Evolutionary conservation across 768 basidiomycete genomes (phyloP), one percentile per base, ranked within the genome.

Genomic region (Pleurotus sapidus): DNA sequence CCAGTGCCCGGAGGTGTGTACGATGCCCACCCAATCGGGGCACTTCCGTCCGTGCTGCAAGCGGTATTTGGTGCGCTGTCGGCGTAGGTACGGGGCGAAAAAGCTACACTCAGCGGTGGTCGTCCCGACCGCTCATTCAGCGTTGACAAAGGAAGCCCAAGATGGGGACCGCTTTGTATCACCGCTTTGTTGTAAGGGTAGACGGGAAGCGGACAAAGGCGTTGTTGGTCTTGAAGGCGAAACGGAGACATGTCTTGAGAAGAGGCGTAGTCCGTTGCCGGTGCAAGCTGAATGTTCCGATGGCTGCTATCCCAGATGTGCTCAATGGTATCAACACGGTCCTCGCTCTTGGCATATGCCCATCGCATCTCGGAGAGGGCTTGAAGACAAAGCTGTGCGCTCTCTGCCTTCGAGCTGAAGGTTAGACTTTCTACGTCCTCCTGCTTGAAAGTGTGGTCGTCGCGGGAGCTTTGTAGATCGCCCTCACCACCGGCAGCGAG

Each of bases 331-430:
- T 84, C 83, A 64, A 85, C 82, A 38, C 84, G 77, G 64, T 93
- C 91, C 59, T 88, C 85, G 57, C 82, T 86, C 66, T 85, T 87
- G 5, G 87, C 87, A 68, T 82, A 88, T 4, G 78, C 81, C 94
- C 94, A 97, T 9, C 84, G 82, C 82, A 95, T 89, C 65, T 90
- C 84, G 3, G 81, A 69, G n/a, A 96, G 78, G 7, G 92, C 93
- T 4, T 80, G 76, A 3, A 95, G 73, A 65, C 91, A 95, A 8
- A 84, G 69, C 25, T 72, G 69, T 34, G 80, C 74, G 11, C 73
- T 76, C 24, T 84, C 82, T 51, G 81, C 79, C 4, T 71, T 65
- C 17, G 72, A 68, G 17, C 73, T 49, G 12, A 63, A 61, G 46
- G 57, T 46, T 15, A 70, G 63, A 45, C 62, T 61, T 9, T 66